Evolutionary conservation across 805 yeast species (phyloP), one percentile per base, ranked within the genome.

Genomic region (Candida nonsorbophila): DNA sequence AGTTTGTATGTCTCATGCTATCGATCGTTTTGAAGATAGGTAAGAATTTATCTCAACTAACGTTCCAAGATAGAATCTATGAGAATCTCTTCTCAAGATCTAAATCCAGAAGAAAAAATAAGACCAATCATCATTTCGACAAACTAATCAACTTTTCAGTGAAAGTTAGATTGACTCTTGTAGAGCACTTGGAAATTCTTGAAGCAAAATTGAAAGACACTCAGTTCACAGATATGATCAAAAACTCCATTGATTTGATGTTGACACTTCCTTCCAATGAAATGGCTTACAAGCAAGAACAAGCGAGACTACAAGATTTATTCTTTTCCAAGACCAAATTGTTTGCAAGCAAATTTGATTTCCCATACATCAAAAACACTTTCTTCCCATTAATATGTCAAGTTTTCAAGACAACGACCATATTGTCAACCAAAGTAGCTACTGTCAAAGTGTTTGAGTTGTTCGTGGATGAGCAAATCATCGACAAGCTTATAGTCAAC

Each of bases 381-480:
- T 59, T 87, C n/a, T 75, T 84, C 50, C 94, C 95, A 2, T 58
- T 76, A 25, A 62, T 86, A 11, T 72, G 85, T 25, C 70, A 68
- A 25, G 69, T 85, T 6, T 92, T 90, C 55, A 73, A 86, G 21
- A 81, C 85, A 25, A 92, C 98, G 1, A 84, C 88, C 0, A 76
- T 92, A 16, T 62, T 88, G 19, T 76, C 83, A 4, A 82, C 92
- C 16, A 90, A 92, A 46, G 61, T 81, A 11, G 67, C 74, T 10
- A 74, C 92, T 2, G 64, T 86, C 14, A 58, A 67, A 12, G 67
- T 84, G 1, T 77, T 87, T 42, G 66, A 72, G 9, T 47, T 59
- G 26, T 55, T 87, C 44, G 69, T 84, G 11, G 69, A 64, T 13
- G 61, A 67, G 13, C 77, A 77, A 36, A 69, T 76, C 5, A 67